phyloP scores from a whole-genome alignment of 1,139 yeast species.

The Yamadazyma trypodendri region DNA sequence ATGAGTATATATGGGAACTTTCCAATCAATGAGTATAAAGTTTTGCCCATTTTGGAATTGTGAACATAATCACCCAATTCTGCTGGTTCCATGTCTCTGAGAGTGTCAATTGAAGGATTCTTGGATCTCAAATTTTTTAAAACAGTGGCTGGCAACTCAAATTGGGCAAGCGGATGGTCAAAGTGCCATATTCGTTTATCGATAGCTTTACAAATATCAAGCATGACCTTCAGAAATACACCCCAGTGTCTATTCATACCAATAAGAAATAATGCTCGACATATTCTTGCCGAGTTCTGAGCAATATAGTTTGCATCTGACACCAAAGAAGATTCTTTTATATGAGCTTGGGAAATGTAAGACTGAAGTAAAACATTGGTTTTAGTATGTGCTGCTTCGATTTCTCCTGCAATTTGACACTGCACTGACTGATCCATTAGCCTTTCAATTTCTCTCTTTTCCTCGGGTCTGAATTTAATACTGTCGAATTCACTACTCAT shows the following conservation, averaged over 20 bases:
- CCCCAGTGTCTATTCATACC: slow-evolving; percentile 94
- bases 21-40: slow-evolving; percentile 58
- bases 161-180: slow-evolving; percentile 88
- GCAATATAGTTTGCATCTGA: slow-evolving; percentile 94
- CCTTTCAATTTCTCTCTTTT: slow-evolving; percentile 64
- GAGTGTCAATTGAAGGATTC: slow-evolving; percentile 64
- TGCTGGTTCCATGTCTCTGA: slow-evolving; percentile 69
- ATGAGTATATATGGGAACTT: slow-evolving; percentile 73
- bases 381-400: slow-evolving; percentile 79
- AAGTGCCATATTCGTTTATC: slow-evolving; percentile 86
- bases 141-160: slow-evolving; percentile 71
- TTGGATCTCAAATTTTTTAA: slow-evolving; percentile 61
- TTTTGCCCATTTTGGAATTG: slow-evolving; percentile 69
- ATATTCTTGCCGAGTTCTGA: slow-evolving; percentile 89
- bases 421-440: slow-evolving; percentile 63
- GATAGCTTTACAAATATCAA: slow-evolving; percentile 81
- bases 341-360: slow-evolving; percentile 70
- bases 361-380: slow-evolving; percentile 87
- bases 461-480: slow-evolving; percentile 86
- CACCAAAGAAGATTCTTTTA: slow-evolving; percentile 75
- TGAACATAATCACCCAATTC: slow-evolving; percentile 92
- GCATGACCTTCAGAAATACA: slow-evolving; percentile 64
- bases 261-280: slow-evolving; percentile 84
- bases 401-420: slow-evolving; percentile 80
- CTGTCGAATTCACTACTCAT: slow-evolving; percentile 95